Percentiles rank a stretch among this genome's conserved stretches.
Evolutionary conservation across 2,329 filamentous ascomycete species (phyloP).

Genomic region (Thelonectria olida): DNA sequence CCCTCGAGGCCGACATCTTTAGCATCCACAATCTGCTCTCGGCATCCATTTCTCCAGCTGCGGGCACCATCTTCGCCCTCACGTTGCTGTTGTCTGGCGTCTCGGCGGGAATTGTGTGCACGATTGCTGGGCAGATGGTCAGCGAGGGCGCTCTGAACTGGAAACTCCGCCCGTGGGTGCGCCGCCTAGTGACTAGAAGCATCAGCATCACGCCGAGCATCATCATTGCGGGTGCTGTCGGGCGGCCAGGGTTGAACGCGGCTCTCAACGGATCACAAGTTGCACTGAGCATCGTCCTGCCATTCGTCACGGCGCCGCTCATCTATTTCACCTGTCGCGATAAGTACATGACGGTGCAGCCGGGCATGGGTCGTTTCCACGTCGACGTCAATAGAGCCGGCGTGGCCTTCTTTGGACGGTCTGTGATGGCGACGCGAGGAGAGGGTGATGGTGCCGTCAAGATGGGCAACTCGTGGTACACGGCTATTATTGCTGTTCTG

Average conservation of each 20-base stretch:
- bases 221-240: constrained; percentile 83
- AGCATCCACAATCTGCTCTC: constrained; percentile 80
- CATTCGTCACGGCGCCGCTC: constrained; percentile 83
- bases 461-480: constrained; percentile 79
- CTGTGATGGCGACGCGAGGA: background rate
- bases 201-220: constrained; percentile 86
- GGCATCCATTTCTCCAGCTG: constrained; percentile 73
- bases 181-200: constrained; percentile 78
- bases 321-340: constrained; percentile 86
- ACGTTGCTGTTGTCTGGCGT: constrained; percentile 83
- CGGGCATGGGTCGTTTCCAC: constrained; percentile 51
- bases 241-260: constrained; percentile 72
- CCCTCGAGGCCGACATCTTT: constrained; percentile 79
- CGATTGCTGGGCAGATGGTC: constrained; percentile 90
- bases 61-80: constrained; percentile 83
- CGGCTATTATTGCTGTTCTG: constrained; percentile 61
- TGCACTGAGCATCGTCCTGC: constrained; percentile 79
- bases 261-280: constrained; percentile 83
- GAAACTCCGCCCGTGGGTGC: constrained; percentile 79
- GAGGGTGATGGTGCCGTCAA: constrained; percentile 32
- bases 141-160: constrained; percentile 83
- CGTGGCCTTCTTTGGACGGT: background rate
- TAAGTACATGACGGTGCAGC: constrained; percentile 79
- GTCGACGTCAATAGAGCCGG: constrained; percentile 33
- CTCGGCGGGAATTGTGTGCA: constrained; percentile 87